Evolutionary conservation across 2,329 filamentous ascomycete genomes (phyloP).

Genomic region (Aspergillus persii): DNA sequence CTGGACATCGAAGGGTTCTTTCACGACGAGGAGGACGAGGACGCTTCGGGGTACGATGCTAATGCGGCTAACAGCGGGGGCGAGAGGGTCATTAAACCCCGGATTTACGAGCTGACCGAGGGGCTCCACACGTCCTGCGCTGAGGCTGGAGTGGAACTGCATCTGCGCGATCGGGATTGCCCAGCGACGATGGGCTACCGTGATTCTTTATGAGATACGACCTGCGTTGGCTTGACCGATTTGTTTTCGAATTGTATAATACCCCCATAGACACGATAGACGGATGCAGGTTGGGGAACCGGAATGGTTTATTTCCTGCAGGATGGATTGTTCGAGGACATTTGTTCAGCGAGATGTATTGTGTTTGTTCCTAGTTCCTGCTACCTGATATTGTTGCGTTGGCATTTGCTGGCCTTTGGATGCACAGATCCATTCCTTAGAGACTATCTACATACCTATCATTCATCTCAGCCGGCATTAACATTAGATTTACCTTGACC

Average conservation of each 20-base stretch:
- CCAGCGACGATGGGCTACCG: conserved; percentile 13
- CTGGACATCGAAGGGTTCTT: conserved; percentile 30
- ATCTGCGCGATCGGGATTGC: conserved; percentile 25
- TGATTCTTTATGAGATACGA: background rate
- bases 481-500: too few relatives aligned
- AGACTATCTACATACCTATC: background rate
- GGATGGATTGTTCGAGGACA: background rate
- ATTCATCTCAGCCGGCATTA: too few relatives aligned
- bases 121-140: conserved; percentile 22
- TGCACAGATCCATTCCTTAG: background rate
- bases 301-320: background rate
- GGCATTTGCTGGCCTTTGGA: background rate
- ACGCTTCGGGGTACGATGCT: conserved; percentile 16
- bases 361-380: background rate
- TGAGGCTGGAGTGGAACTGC: conserved; percentile 21
- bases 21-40: conserved; percentile 24
- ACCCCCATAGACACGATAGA: background rate
- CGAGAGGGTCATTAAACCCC: conserved; percentile 20
- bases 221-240: background rate
- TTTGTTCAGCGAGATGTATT: background rate
- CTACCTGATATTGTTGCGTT: too few relatives aligned
- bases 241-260: background rate
- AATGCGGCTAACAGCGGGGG: background rate
- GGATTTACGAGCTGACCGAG: conserved; percentile 23
- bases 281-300: background rate